Conservation (phyloP, 108 stramenopile species). For the Cyclotella choctawhatcheeana region DNA sequence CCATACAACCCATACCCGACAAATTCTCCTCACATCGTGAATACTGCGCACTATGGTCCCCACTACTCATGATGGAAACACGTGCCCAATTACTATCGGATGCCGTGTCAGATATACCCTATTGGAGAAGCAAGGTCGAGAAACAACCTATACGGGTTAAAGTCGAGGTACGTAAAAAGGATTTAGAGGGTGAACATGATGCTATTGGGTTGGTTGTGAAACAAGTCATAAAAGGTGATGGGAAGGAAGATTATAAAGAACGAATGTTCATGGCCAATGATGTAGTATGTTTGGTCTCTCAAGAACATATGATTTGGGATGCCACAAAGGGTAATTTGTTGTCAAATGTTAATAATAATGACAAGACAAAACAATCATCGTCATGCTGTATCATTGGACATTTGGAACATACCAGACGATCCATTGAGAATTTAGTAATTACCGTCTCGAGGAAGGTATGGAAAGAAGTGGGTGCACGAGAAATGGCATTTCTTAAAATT, state of each 20-base stretch:
- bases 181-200: constrained; percentile 41
- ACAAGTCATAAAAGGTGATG: constrained; percentile 9
- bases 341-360: constrained; percentile 23
- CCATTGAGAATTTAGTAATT: constrained; percentile 59
- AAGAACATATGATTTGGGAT: constrained; percentile 35
- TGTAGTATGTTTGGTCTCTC: constrained; percentile 33
- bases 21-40: constrained; percentile 72
- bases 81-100: constrained; percentile 80
- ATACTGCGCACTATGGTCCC: constrained; percentile 82
- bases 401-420: constrained; percentile 59
- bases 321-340: constrained; percentile 49
- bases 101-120: constrained; percentile 39
- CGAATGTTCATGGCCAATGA: constrained; percentile 49
- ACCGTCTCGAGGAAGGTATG: constrained; percentile 74
- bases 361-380: constrained; percentile 20
- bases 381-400: constrained; percentile 69
- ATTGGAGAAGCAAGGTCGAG: constrained; percentile 41
- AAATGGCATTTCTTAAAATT: constrained; percentile 70
- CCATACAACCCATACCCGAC: constrained; percentile 63
- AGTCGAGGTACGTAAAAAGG: constrained; percentile 40
- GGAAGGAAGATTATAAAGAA: constrained; percentile 23
- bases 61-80: constrained; percentile 74
- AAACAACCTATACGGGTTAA: constrained; percentile 30
- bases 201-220: constrained; percentile 33
- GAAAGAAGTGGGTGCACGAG: constrained; percentile 46